Conservation (phyloP, 768 basidiomycete genomes). For the Rossbeevera mucosa region DNA sequence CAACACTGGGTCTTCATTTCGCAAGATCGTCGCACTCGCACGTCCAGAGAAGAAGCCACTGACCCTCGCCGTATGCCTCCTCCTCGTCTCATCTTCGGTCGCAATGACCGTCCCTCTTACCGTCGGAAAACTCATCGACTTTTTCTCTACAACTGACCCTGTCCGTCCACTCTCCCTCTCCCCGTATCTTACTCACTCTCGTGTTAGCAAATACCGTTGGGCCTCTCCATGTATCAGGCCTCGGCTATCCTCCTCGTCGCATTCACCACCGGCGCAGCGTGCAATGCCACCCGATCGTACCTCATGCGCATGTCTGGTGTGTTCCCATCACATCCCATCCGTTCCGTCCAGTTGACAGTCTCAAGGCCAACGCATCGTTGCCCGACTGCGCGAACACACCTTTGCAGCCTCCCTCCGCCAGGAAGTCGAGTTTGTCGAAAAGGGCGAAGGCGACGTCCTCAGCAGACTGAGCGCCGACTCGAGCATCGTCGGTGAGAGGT, state of each 20-base stretch:
- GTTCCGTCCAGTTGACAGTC: background rate
- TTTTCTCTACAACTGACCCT: slow-evolving; percentile 70
- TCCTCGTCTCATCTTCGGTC: slow-evolving; percentile 84
- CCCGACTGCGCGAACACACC: slow-evolving; percentile 74
- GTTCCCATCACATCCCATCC: slow-evolving; percentile 11
- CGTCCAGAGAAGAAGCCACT: slow-evolving; percentile 79
- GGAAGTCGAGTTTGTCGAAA: slow-evolving; percentile 91
- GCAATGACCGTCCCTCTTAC: slow-evolving; percentile 92
- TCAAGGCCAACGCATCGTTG: slow-evolving; percentile 82
- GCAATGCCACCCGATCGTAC: slow-evolving; percentile 79
- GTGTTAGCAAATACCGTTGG: slow-evolving; percentile 68
- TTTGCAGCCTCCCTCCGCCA: slow-evolving; percentile 82
- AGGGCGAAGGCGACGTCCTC: slow-evolving; percentile 89
- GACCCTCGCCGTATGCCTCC: slow-evolving; percentile 67
- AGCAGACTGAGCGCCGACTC: slow-evolving; percentile 89
- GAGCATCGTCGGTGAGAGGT: slow-evolving; percentile 92
- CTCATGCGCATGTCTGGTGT: slow-evolving; percentile 82
- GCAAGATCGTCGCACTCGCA: slow-evolving; percentile 74
- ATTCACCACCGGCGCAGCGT: slow-evolving; percentile 83
- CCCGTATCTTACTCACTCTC: background rate
- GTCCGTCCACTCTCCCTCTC: slow-evolving; percentile 34
- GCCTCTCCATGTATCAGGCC: slow-evolving; percentile 75
- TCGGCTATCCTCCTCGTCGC: slow-evolving; percentile 66
- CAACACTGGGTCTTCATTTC: slow-evolving; percentile 56
- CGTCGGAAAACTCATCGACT: slow-evolving; percentile 91